Evolutionary conservation across 129 eudicot genomes (phyloP), one percentile per base, ranked within the genome.

Genomic region (Tagetes patula): DNA sequence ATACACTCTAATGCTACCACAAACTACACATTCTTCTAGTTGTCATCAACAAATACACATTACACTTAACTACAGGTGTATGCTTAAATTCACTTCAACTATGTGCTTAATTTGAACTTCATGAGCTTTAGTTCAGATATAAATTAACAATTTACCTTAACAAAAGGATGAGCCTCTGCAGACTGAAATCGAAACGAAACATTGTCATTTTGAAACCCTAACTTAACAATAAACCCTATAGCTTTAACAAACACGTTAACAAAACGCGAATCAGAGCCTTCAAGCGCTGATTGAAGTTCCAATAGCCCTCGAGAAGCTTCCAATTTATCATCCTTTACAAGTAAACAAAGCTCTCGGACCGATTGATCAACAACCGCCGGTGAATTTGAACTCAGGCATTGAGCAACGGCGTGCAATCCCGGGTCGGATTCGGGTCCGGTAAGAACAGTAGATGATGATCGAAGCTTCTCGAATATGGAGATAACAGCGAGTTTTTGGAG

Each of bases 311-410:
- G 41, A 62, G 85, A 70, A 11, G 80, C 39, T 14, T 82, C 85
- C 49, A 88, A 65, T 73, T 81, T 80, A 3, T 83, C 75, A 65
- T 86, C 89, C 65, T 74, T 83, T 1, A 90, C 97, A 53, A 94
- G 91, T 33, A 82, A 82, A 66, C 97, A 90, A 0, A 88, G 71
- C 50, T 88, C 96, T 2, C 94, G 85, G 20, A 92, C 87, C 20
- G 99, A 84, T 61, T 90, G 99, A 31, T 95, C 97, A 72, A 95
- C 88, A 13, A 95, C 96, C 8, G 97, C 80, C 40, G 96, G 82
- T 10, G 97, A 95, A 13, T 75, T 62, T 58, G 99, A 95, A 55
- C 41, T 83, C 65, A 95, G 87, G 75, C 96, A 90, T 67, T 82
- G 93, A 65, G 86, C 80, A 65, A 95, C 67, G 52, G 91, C 91